These are phyloP conservation scores for Plasmopara halstedii DNA, from an alignment of 352 stramenopile genomes.

Conservation along the genomic window DNA sequence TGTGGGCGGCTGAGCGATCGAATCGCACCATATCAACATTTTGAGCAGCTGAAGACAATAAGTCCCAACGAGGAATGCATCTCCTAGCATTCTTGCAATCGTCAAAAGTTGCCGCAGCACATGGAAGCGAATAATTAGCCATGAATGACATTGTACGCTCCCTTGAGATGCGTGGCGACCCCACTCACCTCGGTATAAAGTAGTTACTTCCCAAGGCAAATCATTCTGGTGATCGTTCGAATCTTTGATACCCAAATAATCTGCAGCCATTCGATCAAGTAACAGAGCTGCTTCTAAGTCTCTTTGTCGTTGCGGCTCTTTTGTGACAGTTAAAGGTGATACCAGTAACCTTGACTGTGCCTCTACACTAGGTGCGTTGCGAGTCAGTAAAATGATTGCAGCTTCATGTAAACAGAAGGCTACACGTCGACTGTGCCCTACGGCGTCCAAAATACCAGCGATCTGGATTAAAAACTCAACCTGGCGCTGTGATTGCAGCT, in stretches of 20 bases:
- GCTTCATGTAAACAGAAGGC: conserved; percentile 72
- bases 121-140: conserved; percentile 69
- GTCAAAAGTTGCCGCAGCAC: conserved; percentile 68
- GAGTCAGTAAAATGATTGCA: conserved; percentile 32
- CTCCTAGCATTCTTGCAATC: conserved; percentile 44
- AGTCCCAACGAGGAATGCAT: conserved; percentile 41
- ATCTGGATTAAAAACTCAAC: conserved; percentile 58
- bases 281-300: conserved; percentile 55
- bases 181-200: conserved; percentile 17
- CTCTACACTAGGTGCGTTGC: conserved; percentile 17
- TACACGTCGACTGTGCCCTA: conserved; percentile 55
- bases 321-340: conserved; percentile 17
- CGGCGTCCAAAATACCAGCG: conserved; percentile 55
- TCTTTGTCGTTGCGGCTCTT: conserved; percentile 21
- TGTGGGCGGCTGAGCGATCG: conserved; percentile 15
- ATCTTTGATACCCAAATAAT: conserved; percentile 36
- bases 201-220: conserved; percentile 41
- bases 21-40: conserved; percentile 57
- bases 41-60: conserved; percentile 61
- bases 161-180: conserved; percentile 10
- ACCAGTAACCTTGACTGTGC: conserved; percentile 10
- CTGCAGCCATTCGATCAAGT: conserved; percentile 43
- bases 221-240: not conserved
- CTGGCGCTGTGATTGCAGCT: conserved; percentile 40
- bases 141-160: conserved; percentile 30